A percentile compares a stretch with the other conserved stretches of the same genome.
phyloP scores from a whole-genome alignment of 306 rosid species.

The Cucurbita maxima region DNA sequence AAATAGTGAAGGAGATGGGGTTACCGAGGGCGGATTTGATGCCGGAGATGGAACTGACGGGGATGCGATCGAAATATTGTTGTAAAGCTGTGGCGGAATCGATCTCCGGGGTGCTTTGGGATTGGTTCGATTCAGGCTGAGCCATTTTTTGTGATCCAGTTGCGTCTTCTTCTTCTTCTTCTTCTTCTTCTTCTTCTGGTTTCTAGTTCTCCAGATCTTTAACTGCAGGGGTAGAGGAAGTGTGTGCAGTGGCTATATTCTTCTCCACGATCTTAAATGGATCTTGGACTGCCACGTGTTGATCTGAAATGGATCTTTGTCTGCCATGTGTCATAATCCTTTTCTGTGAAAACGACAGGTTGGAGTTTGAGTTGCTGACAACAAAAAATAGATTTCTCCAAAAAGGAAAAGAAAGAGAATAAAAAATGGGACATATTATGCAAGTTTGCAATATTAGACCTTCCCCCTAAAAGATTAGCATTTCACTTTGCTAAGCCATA shows the following conservation, averaged over 20 bases:
- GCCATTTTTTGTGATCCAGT: not conserved
- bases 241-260: too few species aligned
- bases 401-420: too few species aligned
- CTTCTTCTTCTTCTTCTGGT: not conserved
- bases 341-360: too few species aligned
- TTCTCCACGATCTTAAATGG: not conserved
- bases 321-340: not conserved
- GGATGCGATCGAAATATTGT: slow-evolving; percentile 32
- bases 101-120: not conserved
- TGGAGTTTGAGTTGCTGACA: too few species aligned
- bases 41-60: slow-evolving; percentile 34
- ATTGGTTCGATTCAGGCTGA: not conserved
- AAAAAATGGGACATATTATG: too few species aligned
- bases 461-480: too few species aligned
- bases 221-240: too few species aligned
- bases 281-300: not conserved
- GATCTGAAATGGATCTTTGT: not conserved
- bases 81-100: slow-evolving; percentile 43
- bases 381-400: too few species aligned
- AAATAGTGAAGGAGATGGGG: not conserved
- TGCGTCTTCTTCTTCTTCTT: not conserved
- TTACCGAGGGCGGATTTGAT: slow-evolving; percentile 31
- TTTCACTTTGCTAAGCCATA: too few species aligned
- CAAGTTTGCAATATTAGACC: too few species aligned
- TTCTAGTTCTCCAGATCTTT: too few species aligned